A percentile compares a stretch with the other conserved stretches of the same genome.
These are phyloP conservation scores for Candida pseudoglaebosa DNA, from an alignment of 805 yeast species.

Conservation along the genomic window DNA sequence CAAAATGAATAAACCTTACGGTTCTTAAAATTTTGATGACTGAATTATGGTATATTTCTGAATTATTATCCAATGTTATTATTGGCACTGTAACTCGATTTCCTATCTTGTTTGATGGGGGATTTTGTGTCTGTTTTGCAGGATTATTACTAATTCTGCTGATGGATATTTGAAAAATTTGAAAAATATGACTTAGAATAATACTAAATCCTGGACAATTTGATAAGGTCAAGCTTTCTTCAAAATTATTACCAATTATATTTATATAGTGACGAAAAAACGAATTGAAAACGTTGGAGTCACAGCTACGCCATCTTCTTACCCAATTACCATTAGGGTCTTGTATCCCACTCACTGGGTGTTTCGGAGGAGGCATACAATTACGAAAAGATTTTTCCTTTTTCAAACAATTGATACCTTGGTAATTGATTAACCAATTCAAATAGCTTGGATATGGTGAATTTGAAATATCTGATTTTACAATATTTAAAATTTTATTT, in stretches of 20 bases:
- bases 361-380: constrained; percentile 37
- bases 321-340: constrained; percentile 65
- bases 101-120: constrained; percentile 6
- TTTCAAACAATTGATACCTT: constrained; percentile 22
- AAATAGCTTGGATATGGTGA: constrained; percentile 26
- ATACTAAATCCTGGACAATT: constrained; percentile 44
- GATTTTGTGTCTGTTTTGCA: constrained; percentile 2
- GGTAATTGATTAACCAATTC: constrained; percentile 26
- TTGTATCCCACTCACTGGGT: constrained; percentile 44
- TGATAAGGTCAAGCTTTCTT: constrained; percentile 9
- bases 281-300: constrained; percentile 56
- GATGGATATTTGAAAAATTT: constrained; percentile 34
- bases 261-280: constrained; percentile 56
- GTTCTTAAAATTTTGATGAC: constrained; percentile 37
- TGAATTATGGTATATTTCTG: constrained; percentile 34
- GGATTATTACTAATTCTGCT: constrained; percentile 17
- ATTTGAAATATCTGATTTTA: background rate
- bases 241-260: constrained; percentile 15
- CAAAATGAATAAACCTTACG: constrained; percentile 15
- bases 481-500: constrained; percentile 1
- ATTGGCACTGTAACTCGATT: constrained; percentile 4
- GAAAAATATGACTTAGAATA: constrained; percentile 44
- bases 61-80: constrained; percentile 7
- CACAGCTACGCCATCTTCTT: constrained; percentile 53
- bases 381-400: constrained; percentile 26